These are phyloP conservation scores for Taphrina pruni DNA, from an alignment of 1,139 yeast genomes.

Conservation along the genomic window DNA sequence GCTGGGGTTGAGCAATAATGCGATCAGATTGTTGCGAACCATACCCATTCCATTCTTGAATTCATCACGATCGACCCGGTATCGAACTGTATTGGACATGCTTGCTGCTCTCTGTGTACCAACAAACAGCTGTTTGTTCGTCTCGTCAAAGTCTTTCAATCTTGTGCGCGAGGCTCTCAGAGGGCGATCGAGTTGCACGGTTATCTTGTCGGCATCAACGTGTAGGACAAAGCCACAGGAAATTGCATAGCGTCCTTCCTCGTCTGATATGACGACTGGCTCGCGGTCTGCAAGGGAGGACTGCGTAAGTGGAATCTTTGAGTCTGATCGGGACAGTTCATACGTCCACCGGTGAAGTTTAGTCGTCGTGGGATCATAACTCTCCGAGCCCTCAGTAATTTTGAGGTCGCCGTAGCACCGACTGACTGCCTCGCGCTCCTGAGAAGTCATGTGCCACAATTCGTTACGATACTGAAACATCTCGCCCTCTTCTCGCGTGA, in stretches of 20 bases:
- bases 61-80: slow-evolving; percentile 81
- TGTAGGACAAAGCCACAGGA: slow-evolving; percentile 65
- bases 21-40: slow-evolving; percentile 76
- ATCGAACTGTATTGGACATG: slow-evolving; percentile 49
- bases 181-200: slow-evolving; percentile 60
- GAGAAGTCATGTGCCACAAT: slow-evolving; percentile 69
- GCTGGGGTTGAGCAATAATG: slow-evolving; percentile 67
- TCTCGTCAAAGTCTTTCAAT: slow-evolving; percentile 55
- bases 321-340: slow-evolving; percentile 16
- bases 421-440: slow-evolving; percentile 68
- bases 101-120: slow-evolving; percentile 49
- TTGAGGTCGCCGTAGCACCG: slow-evolving; percentile 48
- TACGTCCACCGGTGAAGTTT: slow-evolving; percentile 41
- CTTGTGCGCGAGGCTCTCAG: slow-evolving; percentile 58
- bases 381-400: slow-evolving; percentile 39
- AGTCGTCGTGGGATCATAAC: slow-evolving; percentile 23
- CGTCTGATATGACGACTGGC: slow-evolving; percentile 74
- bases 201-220: slow-evolving; percentile 54
- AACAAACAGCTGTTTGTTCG: slow-evolving; percentile 59
- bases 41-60: slow-evolving; percentile 74
- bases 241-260: slow-evolving; percentile 74
- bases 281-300: slow-evolving; percentile 50
- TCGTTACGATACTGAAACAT: slow-evolving; percentile 63
- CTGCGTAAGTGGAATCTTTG: slow-evolving; percentile 43
- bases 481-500: slow-evolving; percentile 76